phyloP scores from a whole-genome alignment of 179 eudicot genomes.

The Gypsophila paniculata region DNA sequence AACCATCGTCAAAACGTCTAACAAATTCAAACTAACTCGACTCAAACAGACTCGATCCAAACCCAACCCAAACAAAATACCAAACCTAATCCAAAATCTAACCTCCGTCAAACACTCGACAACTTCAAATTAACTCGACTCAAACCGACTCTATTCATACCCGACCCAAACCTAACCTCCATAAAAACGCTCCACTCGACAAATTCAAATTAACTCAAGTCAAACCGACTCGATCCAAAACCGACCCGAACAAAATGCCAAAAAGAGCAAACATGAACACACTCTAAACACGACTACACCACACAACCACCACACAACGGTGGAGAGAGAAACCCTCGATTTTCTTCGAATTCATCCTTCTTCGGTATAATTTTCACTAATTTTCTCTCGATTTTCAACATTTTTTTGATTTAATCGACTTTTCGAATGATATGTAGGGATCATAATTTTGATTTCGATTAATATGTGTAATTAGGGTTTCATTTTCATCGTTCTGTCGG shows the following conservation, averaged over 20 bases:
- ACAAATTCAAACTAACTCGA: no score
- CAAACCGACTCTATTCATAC: no score
- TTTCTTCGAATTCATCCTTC: not conserved
- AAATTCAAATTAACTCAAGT: no score
- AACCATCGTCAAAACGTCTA: no score
- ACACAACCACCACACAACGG: not conserved
- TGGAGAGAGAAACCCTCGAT: constrained; percentile 2
- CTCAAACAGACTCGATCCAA: no score
- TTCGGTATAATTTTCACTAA: not conserved
- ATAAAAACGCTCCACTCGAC: no score
- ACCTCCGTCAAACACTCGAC: no score
- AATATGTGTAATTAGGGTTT: not conserved
- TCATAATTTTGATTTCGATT: not conserved
- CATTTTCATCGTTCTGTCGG: not conserved
- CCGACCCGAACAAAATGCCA: not conserved
- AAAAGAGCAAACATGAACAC: not conserved
- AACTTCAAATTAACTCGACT: no score
- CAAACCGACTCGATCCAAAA: no score
- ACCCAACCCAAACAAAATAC: no score
- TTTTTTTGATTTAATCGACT: not conserved
- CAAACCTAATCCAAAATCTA: no score
- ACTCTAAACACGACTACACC: not conserved
- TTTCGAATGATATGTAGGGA: not conserved
- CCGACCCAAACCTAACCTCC: no score
- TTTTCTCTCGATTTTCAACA: not conserved